phyloP scores from a whole-genome alignment of 2,329 filamentous ascomycete species.

The Mariannaea sp. region DNA sequence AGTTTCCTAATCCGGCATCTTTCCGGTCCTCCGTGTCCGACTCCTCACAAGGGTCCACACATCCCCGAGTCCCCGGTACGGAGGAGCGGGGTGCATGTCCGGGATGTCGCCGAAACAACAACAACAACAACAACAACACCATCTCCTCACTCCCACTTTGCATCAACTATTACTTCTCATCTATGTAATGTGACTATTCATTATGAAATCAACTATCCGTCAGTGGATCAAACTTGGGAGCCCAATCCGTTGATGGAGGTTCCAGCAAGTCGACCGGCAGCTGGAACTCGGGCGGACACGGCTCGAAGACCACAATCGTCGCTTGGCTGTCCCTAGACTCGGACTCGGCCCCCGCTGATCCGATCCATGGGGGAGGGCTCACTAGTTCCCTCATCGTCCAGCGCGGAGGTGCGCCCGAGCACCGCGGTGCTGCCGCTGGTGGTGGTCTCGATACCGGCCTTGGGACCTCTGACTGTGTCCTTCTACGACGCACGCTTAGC shows the following conservation, averaged over 20 bases:
- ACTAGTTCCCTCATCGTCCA: slow-evolving; percentile 23
- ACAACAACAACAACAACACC: too few relatives aligned
- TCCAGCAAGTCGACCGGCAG: slow-evolving; percentile 21
- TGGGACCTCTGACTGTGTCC: background rate
- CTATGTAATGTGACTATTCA: too few relatives aligned
- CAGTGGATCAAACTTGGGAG: slow-evolving; percentile 15
- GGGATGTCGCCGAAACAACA: too few relatives aligned
- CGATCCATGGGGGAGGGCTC: slow-evolving; percentile 7
- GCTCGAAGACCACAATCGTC: slow-evolving; percentile 7
- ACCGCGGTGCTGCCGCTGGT: too few relatives aligned
- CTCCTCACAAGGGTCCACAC: slow-evolving; percentile 1
- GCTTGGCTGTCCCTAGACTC: slow-evolving; percentile 15
- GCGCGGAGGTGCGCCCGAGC: slow-evolving; percentile 21
- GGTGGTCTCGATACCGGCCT: slow-evolving; percentile 8
- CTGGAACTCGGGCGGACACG: slow-evolving; percentile 24
- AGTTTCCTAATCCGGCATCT: background rate
- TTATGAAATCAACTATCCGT: too few relatives aligned
- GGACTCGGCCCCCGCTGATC: background rate
- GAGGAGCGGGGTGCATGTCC: too few relatives aligned
- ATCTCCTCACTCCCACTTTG: background rate
- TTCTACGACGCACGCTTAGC: slow-evolving; percentile 5
- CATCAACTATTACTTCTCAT: background rate
- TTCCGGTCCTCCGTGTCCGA: background rate
- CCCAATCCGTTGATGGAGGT: slow-evolving; percentile 21
- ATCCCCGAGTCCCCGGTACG: background rate